Evolutionary conservation across 2,329 filamentous ascomycete species (phyloP), one percentile per base, ranked within the genome.

Genomic region (Colletotrichum orchidophilum): DNA sequence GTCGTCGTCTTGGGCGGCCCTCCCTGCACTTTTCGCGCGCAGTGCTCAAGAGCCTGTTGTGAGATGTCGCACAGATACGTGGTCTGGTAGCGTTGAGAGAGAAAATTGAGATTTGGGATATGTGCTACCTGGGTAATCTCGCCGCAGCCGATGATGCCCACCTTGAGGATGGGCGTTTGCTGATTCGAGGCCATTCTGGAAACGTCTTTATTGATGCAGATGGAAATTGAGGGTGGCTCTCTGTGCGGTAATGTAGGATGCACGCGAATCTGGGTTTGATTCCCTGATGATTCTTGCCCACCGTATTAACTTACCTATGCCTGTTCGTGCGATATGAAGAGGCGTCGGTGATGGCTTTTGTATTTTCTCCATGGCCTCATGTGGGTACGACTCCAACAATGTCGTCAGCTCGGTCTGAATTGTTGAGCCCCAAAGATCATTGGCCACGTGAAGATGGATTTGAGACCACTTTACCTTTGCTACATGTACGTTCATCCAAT

Each of bases 21-120:
- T 1, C 67, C 67, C 11, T 65, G 54, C 3, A 81, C 69, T 39
- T 73, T 78, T 1, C 46, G 63, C 9, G 73, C 55, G 68, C 79
- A 80, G 62, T 78, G 74, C 0, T 68, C 73, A 1, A 80, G 75
- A 1, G 78, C 72, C 24, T 77, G 63, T 2, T 66, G 29, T 0
- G 87, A 89, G 12, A 86, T 80, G 69, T 89, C 87, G 77, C 87
- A 88, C 52, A 91, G 79, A 71, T 84, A 83, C 1, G 82, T 84
- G 39, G 85, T 81, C 2, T 76, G 77, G 79, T 83, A 91, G 33
- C 82, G 78, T 35, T 83, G 74, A 70, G 81, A 78, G 57, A 88
- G 78, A 29, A 82, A 80, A 60, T 79, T 79, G 11, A 90, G 75
- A 3, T 81, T 84, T 0, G 86, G 87, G 7, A 90, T 83, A 75